phyloP scores from a whole-genome alignment of 2,329 filamentous ascomycete species.

The Xylaria sp. region DNA sequence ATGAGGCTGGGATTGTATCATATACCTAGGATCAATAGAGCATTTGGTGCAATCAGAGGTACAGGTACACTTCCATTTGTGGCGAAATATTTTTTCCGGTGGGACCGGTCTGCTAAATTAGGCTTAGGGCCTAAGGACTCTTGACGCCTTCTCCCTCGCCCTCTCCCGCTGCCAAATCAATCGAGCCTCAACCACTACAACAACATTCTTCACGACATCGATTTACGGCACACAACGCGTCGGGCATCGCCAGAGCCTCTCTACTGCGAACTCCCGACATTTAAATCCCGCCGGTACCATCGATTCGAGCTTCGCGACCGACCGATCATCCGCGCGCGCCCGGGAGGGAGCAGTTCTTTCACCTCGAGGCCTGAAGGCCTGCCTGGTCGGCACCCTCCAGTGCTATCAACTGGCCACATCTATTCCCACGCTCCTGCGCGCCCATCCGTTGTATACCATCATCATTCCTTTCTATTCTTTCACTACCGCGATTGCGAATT shows the following conservation, averaged over 20 bases:
- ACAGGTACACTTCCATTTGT: background rate
- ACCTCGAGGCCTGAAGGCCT: slow-evolving; percentile 44
- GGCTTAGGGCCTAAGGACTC: slow-evolving; percentile 44
- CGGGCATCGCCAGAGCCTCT: slow-evolving; percentile 52
- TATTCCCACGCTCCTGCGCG: slow-evolving; percentile 39
- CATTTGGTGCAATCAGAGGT: background rate
- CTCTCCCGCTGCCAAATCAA: slow-evolving; percentile 27
- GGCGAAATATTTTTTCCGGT: slow-evolving; percentile 35
- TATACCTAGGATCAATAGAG: background rate
- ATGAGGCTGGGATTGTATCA: background rate
- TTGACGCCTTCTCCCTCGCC: slow-evolving; percentile 34
- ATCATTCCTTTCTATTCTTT: slow-evolving; percentile 35
- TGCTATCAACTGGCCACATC: slow-evolving; percentile 44
- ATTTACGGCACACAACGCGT: slow-evolving; percentile 56
- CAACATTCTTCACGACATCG: slow-evolving; percentile 44
- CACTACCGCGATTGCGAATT: background rate
- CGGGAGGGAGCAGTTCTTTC: slow-evolving; percentile 34
- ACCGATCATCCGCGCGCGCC: slow-evolving; percentile 30
- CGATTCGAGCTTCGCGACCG: slow-evolving; percentile 38
- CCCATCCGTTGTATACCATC: slow-evolving; percentile 19
- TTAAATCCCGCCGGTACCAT: slow-evolving; percentile 39
- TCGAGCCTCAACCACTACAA: slow-evolving; percentile 49
- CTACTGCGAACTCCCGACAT: slow-evolving; percentile 43
- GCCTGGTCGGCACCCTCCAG: slow-evolving; percentile 49
- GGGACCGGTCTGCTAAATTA: slow-evolving; percentile 32